These are phyloP conservation scores for Microcyclosporella mali DNA, from an alignment of 2,329 filamentous ascomycete species.

Conservation along the genomic window DNA sequence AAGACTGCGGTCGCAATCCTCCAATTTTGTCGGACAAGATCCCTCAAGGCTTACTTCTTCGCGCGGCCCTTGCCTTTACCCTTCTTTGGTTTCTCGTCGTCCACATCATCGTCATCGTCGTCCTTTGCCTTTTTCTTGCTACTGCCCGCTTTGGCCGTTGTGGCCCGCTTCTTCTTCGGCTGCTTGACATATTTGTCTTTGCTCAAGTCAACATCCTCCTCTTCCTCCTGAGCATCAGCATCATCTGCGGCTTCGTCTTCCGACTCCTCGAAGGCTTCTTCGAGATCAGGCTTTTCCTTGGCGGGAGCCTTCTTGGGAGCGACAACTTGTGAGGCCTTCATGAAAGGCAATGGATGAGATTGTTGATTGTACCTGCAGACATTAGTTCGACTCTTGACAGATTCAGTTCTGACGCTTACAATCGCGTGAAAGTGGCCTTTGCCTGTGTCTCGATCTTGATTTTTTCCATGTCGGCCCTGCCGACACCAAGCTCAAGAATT, in stretches of 20 bases:
- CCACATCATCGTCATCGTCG: conserved; percentile 49
- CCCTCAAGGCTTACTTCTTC: conserved; percentile 41
- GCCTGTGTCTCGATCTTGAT: conserved; percentile 77
- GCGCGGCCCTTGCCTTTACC: conserved; percentile 37
- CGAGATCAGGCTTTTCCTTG: conserved; percentile 80
- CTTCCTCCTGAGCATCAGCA: conserved; percentile 42
- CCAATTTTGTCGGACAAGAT: too few species aligned
- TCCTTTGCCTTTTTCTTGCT: conserved; percentile 63
- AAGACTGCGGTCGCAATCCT: too few species aligned
- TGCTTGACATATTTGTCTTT: conserved; percentile 96
- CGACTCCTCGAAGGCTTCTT: conserved; percentile 91
- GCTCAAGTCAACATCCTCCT: conserved; percentile 72
- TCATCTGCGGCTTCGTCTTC: conserved; percentile 55
- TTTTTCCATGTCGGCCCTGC: conserved; percentile 67
- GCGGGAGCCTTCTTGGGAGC: conserved; percentile 65
- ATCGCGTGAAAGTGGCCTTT: conserved; percentile 82
- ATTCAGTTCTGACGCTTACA: conserved; percentile 53
- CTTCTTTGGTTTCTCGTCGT: conserved; percentile 34
- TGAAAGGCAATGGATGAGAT: conserved; percentile 87
- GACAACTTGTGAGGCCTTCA: conserved; percentile 76
- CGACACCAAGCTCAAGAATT: conserved; percentile 84
- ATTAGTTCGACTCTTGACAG: conserved; percentile 15
- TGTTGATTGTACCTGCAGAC: conserved; percentile 68
- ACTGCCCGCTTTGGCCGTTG: conserved; percentile 44
- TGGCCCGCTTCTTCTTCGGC: conserved; percentile 65